Conservation (phyloP, 2,329 filamentous ascomycete species). For the Paraphoma chrysanthemicola region DNA sequence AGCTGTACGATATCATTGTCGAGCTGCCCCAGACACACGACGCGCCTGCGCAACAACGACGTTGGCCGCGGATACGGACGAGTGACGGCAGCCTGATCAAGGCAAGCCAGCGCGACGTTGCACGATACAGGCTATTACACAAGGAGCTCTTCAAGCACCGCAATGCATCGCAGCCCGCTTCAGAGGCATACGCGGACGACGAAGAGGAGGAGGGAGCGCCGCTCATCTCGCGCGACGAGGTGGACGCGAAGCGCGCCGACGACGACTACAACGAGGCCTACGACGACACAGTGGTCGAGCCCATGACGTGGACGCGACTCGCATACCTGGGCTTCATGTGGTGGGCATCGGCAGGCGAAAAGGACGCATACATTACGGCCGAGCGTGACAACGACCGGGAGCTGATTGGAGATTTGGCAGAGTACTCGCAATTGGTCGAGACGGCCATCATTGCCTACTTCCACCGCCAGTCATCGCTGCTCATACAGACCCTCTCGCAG, state of each 20-base stretch:
- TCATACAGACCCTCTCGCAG: slow-evolving; percentile 69
- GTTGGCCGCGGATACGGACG: slow-evolving; percentile 79
- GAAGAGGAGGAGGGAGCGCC: slow-evolving; percentile 31
- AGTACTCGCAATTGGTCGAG: slow-evolving; percentile 58
- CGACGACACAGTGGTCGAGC: slow-evolving; percentile 58
- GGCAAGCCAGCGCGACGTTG: slow-evolving; percentile 88
- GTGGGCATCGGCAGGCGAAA: slow-evolving; percentile 86
- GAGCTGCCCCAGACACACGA: slow-evolving; percentile 74
- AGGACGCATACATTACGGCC: slow-evolving; percentile 61
- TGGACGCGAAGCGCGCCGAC: slow-evolving; percentile 35
- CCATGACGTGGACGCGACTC: slow-evolving; percentile 71
- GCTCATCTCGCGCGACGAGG: slow-evolving; percentile 30
- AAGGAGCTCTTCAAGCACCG: slow-evolving; percentile 44
- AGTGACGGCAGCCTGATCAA: slow-evolving; percentile 70
- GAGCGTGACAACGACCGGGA: slow-evolving; percentile 60
- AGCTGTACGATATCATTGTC: slow-evolving; percentile 88
- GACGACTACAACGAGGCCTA: slow-evolving; percentile 46
- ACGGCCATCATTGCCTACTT: slow-evolving; percentile 82
- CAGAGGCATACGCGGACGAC: slow-evolving; percentile 26
- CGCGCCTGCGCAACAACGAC: slow-evolving; percentile 59
- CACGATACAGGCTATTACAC: slow-evolving; percentile 64
- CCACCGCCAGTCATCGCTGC: slow-evolving; percentile 73
- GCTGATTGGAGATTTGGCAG: slow-evolving; percentile 51
- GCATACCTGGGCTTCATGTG: slow-evolving; percentile 87
- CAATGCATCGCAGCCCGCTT: slow-evolving; percentile 9